Evolutionary conservation across 2,329 filamentous ascomycete species (phyloP), one percentile per base, ranked within the genome.

Genomic region (Colletotrichum coccodes): DNA sequence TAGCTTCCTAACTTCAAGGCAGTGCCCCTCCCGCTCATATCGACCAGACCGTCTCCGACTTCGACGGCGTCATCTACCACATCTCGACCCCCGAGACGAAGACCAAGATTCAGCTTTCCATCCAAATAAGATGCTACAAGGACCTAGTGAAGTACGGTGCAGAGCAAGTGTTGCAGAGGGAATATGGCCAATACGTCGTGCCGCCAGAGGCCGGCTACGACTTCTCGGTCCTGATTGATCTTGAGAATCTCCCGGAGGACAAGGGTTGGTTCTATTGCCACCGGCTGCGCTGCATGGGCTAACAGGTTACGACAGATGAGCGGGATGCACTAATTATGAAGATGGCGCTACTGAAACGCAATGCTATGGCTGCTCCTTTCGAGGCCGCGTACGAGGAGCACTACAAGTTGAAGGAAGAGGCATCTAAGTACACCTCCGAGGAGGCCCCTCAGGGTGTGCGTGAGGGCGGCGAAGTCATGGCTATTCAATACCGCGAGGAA

Each of bases 41-140:
- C 80, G 97, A 99, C 83, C 96, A 99, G 85, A 94, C 97, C 72
- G 94, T 98, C 71, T 98, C 95, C 79, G 96, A 99, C 84, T 99
- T 99, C 79, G 97, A 99, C 83, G 95, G 95, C 79, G 96, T 98
- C 75, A 97, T 93, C 74, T 99, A 98, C 84, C 96, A 99, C 82
- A 95, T 99, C 78, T 98, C 95, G 42, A 99, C 96, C 1, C 96
- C 95, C 68, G 94, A 97, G 81, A 86, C 90, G 71, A 98, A 98
- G 87, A 91, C 94, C 57, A 94, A 97, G 84, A 98, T 99, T 73
- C 88, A 97, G 59, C 91, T 99, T 68, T 99, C 96, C 26, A 92
- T 99, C 76, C 90, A 94, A 81, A 94, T 99, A 81, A 93, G 95
- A 84, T 99, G 96, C 85, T 99, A 91, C 85, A 88, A 90, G 74